Percentiles rank a stretch among this genome's conserved stretches.
Evolutionary conservation across 768 basidiomycete species (phyloP).

Genomic region (Ramaria rubella): DNA sequence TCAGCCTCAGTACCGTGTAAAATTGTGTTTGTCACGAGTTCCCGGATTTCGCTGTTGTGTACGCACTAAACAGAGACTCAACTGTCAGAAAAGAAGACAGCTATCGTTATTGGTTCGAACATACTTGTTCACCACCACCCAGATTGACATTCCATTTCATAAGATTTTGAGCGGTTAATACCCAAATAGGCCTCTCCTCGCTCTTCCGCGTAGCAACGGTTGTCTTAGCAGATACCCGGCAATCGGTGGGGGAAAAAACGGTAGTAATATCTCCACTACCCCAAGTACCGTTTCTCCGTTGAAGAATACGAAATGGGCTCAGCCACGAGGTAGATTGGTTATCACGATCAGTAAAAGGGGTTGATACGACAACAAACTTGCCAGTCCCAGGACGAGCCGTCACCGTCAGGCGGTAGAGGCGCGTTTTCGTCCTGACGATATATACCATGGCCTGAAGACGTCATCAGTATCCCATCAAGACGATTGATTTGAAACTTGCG

Average conservation of each 20-base stretch:
- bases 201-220: neutral
- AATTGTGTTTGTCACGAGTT: constrained; percentile 1
- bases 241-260: constrained; percentile 34
- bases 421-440: constrained; percentile 2
- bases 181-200: constrained; percentile 8
- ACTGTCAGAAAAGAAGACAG: neutral
- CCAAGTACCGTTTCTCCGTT: neutral
- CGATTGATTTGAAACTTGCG: constrained; percentile 33
- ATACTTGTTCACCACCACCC: constrained; percentile 58
- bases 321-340: constrained; percentile 4
- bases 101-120: neutral
- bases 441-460: constrained; percentile 31
- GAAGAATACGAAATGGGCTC: constrained; percentile 3
- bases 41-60: neutral
- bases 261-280: constrained; percentile 56
- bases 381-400: constrained; percentile 9
- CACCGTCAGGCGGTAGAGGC: constrained; percentile 8
- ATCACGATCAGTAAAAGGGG: constrained; percentile 5
- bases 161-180: constrained; percentile 4
- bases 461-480: neutral
- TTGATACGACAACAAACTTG: neutral
- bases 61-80: neutral
- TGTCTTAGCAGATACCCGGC: neutral
- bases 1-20: neutral
- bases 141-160: constrained; percentile 60